A percentile compares a stretch with the other conserved stretches of the same genome.
Conservation (phyloP, 1,284 basidiomycete species). For the Trametes polyzona region DNA sequence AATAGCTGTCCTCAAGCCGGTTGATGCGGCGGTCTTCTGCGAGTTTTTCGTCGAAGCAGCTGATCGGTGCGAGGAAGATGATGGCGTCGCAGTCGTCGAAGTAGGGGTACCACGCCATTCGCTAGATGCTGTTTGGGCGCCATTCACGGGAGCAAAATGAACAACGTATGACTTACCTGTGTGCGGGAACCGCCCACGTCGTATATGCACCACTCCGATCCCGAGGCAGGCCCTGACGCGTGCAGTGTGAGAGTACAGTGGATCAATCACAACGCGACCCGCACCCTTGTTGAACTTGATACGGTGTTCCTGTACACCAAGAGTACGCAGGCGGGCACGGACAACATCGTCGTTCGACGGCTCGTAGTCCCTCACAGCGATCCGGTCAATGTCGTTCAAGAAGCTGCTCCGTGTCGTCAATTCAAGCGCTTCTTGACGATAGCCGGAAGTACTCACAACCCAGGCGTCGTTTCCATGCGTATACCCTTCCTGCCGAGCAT, state of each 20-base stretch:
- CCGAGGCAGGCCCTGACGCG: slow-evolving; percentile 30
- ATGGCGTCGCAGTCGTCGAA: slow-evolving; percentile 47
- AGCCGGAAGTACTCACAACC: slow-evolving; percentile 55
- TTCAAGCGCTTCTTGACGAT: neutral
- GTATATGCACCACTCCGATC: slow-evolving; percentile 56
- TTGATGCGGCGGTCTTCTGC: slow-evolving; percentile 47
- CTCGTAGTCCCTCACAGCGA: slow-evolving; percentile 54
- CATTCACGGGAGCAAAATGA: no score
- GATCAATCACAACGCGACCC: slow-evolving; percentile 20
- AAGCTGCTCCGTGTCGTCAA: slow-evolving; percentile 48
- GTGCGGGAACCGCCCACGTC: slow-evolving; percentile 76
- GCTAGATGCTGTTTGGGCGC: slow-evolving; percentile 31
- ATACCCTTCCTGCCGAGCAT: slow-evolving; percentile 53
- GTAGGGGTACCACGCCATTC: slow-evolving; percentile 44
- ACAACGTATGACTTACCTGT: slow-evolving; percentile 49
- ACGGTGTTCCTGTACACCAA: slow-evolving; percentile 75
- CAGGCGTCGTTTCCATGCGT: slow-evolving; percentile 57
- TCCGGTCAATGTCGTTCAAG: slow-evolving; percentile 63
- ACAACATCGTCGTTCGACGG: slow-evolving; percentile 73
- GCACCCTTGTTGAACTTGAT: slow-evolving; percentile 69
- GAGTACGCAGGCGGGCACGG: slow-evolving; percentile 64
- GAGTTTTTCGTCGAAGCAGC: slow-evolving; percentile 48
- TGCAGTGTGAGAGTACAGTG: neutral
- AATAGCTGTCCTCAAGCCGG: slow-evolving; percentile 47
- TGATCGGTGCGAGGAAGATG: slow-evolving; percentile 47